Evolutionary conservation across 768 basidiomycete species (phyloP), one percentile per base, ranked within the genome.

Genomic region (Lactarius sanguifluus): DNA sequence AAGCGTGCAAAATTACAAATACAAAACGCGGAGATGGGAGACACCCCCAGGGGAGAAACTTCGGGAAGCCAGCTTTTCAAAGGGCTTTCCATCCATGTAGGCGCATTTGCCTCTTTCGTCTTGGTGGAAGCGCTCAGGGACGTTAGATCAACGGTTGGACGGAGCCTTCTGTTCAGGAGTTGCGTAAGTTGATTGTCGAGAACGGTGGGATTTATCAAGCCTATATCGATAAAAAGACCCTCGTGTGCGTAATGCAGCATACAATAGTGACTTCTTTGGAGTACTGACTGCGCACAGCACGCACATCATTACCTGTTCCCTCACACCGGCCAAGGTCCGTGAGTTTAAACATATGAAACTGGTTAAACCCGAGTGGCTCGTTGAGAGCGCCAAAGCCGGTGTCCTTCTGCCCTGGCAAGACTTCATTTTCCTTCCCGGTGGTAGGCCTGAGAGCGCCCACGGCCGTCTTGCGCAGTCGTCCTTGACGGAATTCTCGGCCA

Each of bases 311-410:
- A 96, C 97, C 4, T 90, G 89, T 69, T 90, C 92, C 38, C 83
- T 99, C 54, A 98, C 96, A 0, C 89, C 93, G 0, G 86, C 88
- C 50, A 99, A 98, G 77, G 83, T 94, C 54, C 85, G 85, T 25
- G 94, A 96, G 72, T 98, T 95, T 76, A 84, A 89, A 75, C 76
- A 89, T 50, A 91, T 96, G 89, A 97, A 95, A 74, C 90, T 98
- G 18, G 94, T 90, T 45, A 81, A 81, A 56, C 94, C 95, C 0
- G 88, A 88, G 64, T 99, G 97, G 97, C 81, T 99, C 13, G 80
- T 88, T 13, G 85, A 94, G 38, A 96, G 93, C 70, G 85, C 83
- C n/a, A 78, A 86, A 62, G 82, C 81, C 3, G 87, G 86, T 0
- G 72, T 75, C 9, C 79, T 97, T 12, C 82, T 95, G 7, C 87